Conservation (phyloP, 768 basidiomycete genomes). For the Lentinula edodes region DNA sequence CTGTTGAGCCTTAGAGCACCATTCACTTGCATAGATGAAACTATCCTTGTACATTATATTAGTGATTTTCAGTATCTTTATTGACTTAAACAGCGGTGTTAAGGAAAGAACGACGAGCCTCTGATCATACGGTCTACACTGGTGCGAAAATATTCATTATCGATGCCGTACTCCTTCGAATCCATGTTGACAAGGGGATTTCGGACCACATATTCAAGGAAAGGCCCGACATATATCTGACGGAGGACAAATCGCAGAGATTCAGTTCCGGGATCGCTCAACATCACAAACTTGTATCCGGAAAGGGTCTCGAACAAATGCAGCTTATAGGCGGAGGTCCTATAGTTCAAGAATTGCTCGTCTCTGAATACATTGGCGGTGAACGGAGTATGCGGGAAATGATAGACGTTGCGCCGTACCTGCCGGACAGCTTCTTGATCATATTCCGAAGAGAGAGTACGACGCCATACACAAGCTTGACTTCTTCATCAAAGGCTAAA, state of each 20-base stretch:
- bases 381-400: not conserved
- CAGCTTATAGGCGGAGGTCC: slow-evolving; percentile 88
- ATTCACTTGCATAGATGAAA: not conserved
- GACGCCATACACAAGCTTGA: slow-evolving; percentile 95
- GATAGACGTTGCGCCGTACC: slow-evolving; percentile 37
- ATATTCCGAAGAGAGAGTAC: slow-evolving; percentile 88
- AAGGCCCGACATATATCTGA: slow-evolving; percentile 92
- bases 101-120: slow-evolving; percentile 41
- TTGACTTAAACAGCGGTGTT: slow-evolving; percentile 14
- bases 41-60: not conserved
- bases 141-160: slow-evolving; percentile 86
- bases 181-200: slow-evolving; percentile 88
- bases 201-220: slow-evolving; percentile 88
- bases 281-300: slow-evolving; percentile 93
- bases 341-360: slow-evolving; percentile 87
- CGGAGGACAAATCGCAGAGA: slow-evolving; percentile 76
- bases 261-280: slow-evolving; percentile 82
- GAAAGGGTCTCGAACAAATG: slow-evolving; percentile 90
- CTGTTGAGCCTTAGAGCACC: not conserved
- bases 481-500: slow-evolving; percentile 94
- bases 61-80: not conserved
- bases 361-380: slow-evolving; percentile 43
- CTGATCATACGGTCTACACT: slow-evolving; percentile 74
- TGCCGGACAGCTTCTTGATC: slow-evolving; percentile 88
- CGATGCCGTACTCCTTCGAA: slow-evolving; percentile 77